Conservation (phyloP, 2,329 filamentous ascomycete genomes). For the Chaetomiaceae sp. region DNA sequence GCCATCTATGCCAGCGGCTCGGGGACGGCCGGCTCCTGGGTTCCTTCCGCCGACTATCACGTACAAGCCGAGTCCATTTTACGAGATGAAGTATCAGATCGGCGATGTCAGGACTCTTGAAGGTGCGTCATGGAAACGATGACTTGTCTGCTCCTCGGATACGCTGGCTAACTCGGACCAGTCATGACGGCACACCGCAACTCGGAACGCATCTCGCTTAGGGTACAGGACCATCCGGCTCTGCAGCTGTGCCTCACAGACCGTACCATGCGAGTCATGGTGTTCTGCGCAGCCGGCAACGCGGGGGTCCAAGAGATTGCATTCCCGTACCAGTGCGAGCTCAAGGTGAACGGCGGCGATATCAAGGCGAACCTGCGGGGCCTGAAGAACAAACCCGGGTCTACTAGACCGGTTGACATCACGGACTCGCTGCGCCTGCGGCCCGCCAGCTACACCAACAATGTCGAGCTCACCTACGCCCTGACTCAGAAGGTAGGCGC, state of each 20-base stretch:
- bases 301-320: slow-evolving; percentile 68
- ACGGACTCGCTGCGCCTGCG: slow-evolving; percentile 70
- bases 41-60: slow-evolving; percentile 22
- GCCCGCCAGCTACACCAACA: slow-evolving; percentile 66
- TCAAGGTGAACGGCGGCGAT: slow-evolving; percentile 84
- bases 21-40: neutral
- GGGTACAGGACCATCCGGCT: slow-evolving; percentile 46
- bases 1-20: neutral
- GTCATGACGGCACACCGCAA: slow-evolving; percentile 54
- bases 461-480: slow-evolving; percentile 83
- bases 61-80: slow-evolving; percentile 80
- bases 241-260: slow-evolving; percentile 56
- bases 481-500: slow-evolving; percentile 71
- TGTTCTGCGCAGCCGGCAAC: slow-evolving; percentile 73
- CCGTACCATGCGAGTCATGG: slow-evolving; percentile 65
- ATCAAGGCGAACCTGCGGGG: slow-evolving; percentile 91
- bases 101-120: slow-evolving; percentile 65
- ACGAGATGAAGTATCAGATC: slow-evolving; percentile 62
- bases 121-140: slow-evolving; percentile 47
- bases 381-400: slow-evolving; percentile 92
- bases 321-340: slow-evolving; percentile 88
- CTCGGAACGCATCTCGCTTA: slow-evolving; percentile 43
- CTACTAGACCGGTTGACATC: slow-evolving; percentile 89
- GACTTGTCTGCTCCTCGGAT: neutral
- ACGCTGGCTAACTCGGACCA: slow-evolving; percentile 30